Evolutionary conservation across 257 asterid species (phyloP).

Genomic region (Solanum chmielewskii): DNA sequence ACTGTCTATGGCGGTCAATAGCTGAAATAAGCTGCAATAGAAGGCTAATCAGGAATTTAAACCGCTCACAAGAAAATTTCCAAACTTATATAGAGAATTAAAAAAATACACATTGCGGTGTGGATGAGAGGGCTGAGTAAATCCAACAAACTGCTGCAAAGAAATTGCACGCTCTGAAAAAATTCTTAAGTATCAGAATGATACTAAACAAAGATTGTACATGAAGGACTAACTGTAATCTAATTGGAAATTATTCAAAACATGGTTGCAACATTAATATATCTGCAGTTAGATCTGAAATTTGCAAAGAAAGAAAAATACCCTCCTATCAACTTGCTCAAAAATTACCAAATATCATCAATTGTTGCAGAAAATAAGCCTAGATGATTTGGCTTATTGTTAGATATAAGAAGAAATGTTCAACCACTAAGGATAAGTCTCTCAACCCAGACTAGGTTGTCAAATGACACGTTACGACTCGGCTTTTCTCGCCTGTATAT

Average conservation of each 20-base stretch:
- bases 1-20: conserved; percentile 81
- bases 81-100: background rate
- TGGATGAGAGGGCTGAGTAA: background rate
- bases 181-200: background rate
- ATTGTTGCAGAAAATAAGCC: background rate
- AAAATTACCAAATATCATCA: background rate
- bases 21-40: conserved; percentile 85
- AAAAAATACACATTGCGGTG: background rate
- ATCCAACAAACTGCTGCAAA: background rate
- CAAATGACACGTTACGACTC: background rate
- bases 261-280: background rate
- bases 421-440: background rate
- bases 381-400: background rate
- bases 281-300: background rate
- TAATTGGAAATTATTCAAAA: background rate
- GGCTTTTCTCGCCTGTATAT: background rate
- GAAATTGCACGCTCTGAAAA: background rate
- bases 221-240: background rate
- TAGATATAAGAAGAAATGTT: background rate
- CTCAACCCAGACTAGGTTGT: background rate
- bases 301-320: background rate
- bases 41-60: background rate
- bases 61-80: background rate
- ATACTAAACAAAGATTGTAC: background rate
- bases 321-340: background rate